These are phyloP conservation scores for Penicillium coprophilum DNA, from an alignment of 495 filamentous ascomycete genomes.

Conservation along the genomic window DNA sequence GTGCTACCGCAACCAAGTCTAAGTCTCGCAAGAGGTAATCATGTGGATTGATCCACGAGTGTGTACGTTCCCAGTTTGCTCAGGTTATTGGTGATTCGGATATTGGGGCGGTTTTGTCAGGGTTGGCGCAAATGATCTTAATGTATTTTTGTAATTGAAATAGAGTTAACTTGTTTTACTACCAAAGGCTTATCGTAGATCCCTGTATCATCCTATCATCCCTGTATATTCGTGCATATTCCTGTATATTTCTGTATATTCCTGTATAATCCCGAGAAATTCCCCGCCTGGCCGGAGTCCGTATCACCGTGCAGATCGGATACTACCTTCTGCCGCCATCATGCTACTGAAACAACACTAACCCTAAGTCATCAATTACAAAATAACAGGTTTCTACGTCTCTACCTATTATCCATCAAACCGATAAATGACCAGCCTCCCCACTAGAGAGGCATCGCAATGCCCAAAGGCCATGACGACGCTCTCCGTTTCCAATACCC, in stretches of 20 bases:
- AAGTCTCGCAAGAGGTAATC: constrained; percentile 52
- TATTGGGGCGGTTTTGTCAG: constrained; percentile 10
- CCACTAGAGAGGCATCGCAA: neutral
- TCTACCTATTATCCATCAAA: neutral
- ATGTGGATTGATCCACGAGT: constrained; percentile 3
- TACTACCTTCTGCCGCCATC: constrained; percentile 13
- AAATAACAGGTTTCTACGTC: constrained; percentile 5
- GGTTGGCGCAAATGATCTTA: constrained; percentile 26
- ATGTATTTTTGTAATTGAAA: constrained; percentile 24
- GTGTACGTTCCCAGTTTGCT: constrained; percentile 17
- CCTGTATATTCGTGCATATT: too few species aligned
- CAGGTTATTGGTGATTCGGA: constrained; percentile 9
- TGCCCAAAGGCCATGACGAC: neutral
- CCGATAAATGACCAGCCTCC: neutral
- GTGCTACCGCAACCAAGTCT: constrained; percentile 48
- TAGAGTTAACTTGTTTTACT: constrained; percentile 19
- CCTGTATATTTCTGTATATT: too few species aligned
- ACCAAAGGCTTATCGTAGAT: constrained; percentile 21
- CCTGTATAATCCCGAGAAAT: constrained; percentile 3
- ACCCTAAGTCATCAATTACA: constrained; percentile 23
- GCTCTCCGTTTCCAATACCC: neutral
- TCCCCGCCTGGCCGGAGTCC: constrained; percentile 7
- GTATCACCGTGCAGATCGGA: constrained; percentile 22
- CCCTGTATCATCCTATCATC: too few species aligned
- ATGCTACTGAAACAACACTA: constrained; percentile 14